These are phyloP conservation scores for Aspergillus caelatus DNA, from an alignment of 2,329 filamentous ascomycete genomes.

Conservation along the genomic window DNA sequence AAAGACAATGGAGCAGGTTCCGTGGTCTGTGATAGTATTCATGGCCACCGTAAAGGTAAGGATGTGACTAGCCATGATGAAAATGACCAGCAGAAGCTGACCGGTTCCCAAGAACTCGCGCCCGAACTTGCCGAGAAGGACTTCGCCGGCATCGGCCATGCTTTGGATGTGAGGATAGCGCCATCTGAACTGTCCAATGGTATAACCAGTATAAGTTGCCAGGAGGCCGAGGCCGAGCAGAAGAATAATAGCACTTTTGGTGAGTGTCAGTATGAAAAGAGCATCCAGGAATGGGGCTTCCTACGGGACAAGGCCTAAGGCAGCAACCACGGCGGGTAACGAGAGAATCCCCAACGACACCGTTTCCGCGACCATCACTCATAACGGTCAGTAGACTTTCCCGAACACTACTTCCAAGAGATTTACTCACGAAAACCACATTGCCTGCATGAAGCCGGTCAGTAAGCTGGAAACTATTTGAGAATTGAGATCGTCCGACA, in stretches of 20 bases:
- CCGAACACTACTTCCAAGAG: background rate
- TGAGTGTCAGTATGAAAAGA: background rate
- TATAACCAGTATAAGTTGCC: conserved; percentile 59
- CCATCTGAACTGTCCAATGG: conserved; percentile 60
- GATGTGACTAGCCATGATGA: conserved; percentile 69
- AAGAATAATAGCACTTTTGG: conserved; percentile 45
- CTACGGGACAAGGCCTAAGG: conserved; percentile 54
- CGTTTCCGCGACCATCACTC: conserved; percentile 59
- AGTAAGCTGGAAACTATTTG: background rate
- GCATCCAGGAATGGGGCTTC: conserved; percentile 8
- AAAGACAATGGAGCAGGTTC: conserved; percentile 64
- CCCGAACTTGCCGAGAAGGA: conserved; percentile 63
- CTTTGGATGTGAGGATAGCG: conserved; percentile 60
- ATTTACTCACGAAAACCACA: conserved; percentile 40
- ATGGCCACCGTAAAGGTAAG: conserved; percentile 69
- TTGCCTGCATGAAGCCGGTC: conserved; percentile 32
- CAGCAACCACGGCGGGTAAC: conserved; percentile 54
- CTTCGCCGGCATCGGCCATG: conserved; percentile 66
- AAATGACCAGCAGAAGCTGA: conserved; percentile 64
- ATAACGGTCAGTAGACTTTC: conserved; percentile 1
- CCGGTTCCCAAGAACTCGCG: conserved; percentile 63
- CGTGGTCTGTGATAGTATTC: conserved; percentile 62
- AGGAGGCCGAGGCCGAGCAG: conserved; percentile 56
- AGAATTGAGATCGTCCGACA: background rate
- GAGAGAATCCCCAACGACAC: conserved; percentile 59